These are phyloP conservation scores for Lomentospora prolificans DNA, from an alignment of 2,329 filamentous ascomycete species.

Conservation along the genomic window DNA sequence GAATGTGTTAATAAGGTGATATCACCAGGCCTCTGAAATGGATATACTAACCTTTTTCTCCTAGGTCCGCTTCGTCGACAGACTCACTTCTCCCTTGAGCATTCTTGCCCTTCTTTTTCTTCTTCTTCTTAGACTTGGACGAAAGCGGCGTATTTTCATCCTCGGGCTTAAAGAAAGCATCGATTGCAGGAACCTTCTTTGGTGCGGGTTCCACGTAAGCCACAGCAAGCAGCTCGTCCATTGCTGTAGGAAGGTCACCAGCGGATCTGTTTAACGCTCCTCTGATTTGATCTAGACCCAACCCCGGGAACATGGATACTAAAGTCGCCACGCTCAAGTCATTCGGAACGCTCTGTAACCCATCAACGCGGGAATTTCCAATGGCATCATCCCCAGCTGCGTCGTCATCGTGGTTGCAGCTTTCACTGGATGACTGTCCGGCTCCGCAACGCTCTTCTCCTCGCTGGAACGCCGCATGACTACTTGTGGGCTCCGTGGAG, in stretches of 20 bases:
- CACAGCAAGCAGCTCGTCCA: conserved; percentile 73
- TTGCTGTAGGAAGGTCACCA: conserved; percentile 57
- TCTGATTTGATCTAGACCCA: conserved; percentile 56
- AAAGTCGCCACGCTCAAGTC: conserved; percentile 57
- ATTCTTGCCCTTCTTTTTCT: conserved; percentile 29
- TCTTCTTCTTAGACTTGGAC: conserved; percentile 19
- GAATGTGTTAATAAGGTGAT: not conserved
- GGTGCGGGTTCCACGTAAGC: conserved; percentile 61
- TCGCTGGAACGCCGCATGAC: not conserved
- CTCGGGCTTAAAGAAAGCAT: conserved; percentile 61
- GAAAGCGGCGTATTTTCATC: conserved; percentile 22
- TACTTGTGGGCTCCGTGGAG: not conserved
- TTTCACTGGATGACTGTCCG: not conserved
- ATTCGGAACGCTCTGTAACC: conserved; percentile 32
- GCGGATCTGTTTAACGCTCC: conserved; percentile 58
- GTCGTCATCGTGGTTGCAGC: conserved; percentile 13
- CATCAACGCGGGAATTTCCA: conserved; percentile 13
- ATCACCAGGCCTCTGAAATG: not conserved
- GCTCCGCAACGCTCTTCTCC: not conserved
- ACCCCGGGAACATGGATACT: conserved; percentile 58
- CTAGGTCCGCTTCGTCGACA: not conserved
- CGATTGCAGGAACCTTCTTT: conserved; percentile 58
- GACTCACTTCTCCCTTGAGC: too few species aligned
- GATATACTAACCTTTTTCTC: not conserved
- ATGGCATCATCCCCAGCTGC: conserved; percentile 17